A percentile compares a stretch with the other conserved stretches of the same genome.
Conservation (phyloP, 1,284 basidiomycete genomes). For the Moesziomyces aphidis region DNA sequence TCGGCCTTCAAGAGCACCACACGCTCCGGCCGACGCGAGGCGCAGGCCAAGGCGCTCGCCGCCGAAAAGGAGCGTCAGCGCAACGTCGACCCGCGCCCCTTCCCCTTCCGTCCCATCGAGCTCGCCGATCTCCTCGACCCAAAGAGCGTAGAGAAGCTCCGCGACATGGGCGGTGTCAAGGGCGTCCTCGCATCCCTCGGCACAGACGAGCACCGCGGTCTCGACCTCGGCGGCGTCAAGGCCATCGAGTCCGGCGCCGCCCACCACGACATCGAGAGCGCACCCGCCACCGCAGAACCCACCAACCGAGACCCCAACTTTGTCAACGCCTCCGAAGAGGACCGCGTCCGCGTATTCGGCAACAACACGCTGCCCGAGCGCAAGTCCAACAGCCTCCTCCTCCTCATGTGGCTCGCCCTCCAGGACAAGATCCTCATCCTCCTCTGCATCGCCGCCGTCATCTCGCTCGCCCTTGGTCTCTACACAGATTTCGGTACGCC, state of each 20-base stretch:
- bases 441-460: constrained; percentile 87
- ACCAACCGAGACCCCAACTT: constrained; percentile 29
- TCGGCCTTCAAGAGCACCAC: constrained; percentile 38
- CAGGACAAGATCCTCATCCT: constrained; percentile 95
- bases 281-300: constrained; percentile 9
- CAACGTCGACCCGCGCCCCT: constrained; percentile 60
- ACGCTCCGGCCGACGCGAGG: constrained; percentile 41
- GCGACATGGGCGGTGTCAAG: constrained; percentile 78
- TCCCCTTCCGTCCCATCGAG: constrained; percentile 74
- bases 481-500: constrained; percentile 89
- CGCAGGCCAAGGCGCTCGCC: constrained; percentile 48
- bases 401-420: constrained; percentile 92
- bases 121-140: constrained; percentile 91
- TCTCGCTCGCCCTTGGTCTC: constrained; percentile 92
- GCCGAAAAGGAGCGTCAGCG: constrained; percentile 50
- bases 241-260: constrained; percentile 24
- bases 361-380: constrained; percentile 83
- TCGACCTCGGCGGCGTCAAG: constrained; percentile 51
- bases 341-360: constrained; percentile 75
- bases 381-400: constrained; percentile 81
- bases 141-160: constrained; percentile 78
- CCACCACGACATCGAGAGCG: constrained; percentile 30
- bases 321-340: constrained; percentile 44
- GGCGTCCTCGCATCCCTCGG: constrained; percentile 81
- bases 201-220: constrained; percentile 72